Conservation (phyloP, 495 filamentous ascomycete species). For the Podospora comata region DNA sequence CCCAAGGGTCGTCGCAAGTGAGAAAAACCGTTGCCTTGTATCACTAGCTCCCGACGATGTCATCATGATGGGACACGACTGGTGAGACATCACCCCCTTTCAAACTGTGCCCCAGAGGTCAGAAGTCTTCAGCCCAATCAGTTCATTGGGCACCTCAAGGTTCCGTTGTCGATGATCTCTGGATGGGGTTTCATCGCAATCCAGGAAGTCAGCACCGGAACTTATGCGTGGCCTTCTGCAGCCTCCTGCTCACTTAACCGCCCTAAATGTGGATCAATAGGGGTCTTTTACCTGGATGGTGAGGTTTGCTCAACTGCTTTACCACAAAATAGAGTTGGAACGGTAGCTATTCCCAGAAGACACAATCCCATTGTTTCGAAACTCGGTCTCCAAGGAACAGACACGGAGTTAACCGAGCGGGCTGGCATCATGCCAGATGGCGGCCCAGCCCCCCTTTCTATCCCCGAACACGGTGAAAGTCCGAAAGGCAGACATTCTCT, state of each 20-base stretch:
- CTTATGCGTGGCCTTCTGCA: slow-evolving; percentile 1
- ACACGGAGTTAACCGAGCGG: background rate
- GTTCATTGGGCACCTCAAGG: background rate
- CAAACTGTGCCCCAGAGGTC: background rate
- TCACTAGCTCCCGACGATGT: background rate
- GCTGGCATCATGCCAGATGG: background rate
- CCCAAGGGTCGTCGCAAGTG: background rate
- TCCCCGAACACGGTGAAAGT: background rate
- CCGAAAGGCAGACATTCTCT: background rate
- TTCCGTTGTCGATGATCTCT: background rate
- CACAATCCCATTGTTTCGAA: background rate
- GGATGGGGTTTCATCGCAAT: slow-evolving; percentile 9
- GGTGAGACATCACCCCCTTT: slow-evolving; percentile 2
- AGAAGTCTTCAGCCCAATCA: background rate
- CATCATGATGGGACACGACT: slow-evolving; percentile 2
- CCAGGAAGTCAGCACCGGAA: background rate
- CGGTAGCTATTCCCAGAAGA: background rate
- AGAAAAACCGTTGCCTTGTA: background rate
- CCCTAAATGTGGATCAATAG: background rate
- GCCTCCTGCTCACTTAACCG: background rate
- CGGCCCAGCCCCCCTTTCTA: background rate
- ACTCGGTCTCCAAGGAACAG: background rate
- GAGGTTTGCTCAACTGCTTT: background rate
- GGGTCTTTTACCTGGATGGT: background rate
- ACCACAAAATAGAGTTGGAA: background rate